Conservation (phyloP, 139 green algal genomes). For the Dunaliella primolecta region DNA sequence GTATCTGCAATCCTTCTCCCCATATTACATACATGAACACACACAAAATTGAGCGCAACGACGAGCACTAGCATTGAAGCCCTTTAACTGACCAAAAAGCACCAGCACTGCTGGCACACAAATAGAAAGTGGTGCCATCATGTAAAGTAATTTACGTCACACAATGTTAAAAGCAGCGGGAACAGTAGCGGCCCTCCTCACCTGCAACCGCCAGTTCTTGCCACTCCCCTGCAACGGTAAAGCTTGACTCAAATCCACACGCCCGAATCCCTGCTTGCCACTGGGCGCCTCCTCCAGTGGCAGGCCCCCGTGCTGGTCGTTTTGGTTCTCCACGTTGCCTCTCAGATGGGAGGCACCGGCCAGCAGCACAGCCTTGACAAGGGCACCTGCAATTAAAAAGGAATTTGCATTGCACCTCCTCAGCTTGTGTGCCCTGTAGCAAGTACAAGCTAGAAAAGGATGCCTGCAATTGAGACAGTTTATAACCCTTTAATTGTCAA, state of each 20-base stretch:
- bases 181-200: neutral
- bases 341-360: conserved; percentile 51
- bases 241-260: conserved; percentile 54
- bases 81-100: no score
- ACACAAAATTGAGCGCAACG: no score
- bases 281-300: conserved; percentile 31
- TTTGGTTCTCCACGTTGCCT: conserved; percentile 1
- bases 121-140: no score
- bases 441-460: neutral
- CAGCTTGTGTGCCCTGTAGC: neutral
- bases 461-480: no score
- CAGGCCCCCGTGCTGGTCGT: conserved; percentile 9
- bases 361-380: conserved; percentile 85
- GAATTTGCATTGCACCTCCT: no score
- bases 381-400: conserved; percentile 32
- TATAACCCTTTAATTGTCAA: no score
- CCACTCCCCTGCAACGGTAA: conserved; percentile 46
- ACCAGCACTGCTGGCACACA: no score
- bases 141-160: no score
- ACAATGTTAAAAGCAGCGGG: neutral
- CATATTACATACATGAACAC: no score
- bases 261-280: conserved; percentile 59
- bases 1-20: no score
- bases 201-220: conserved; percentile 30
- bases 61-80: no score